These are phyloP conservation scores for Cyclaneusma minus DNA, from an alignment of 2,329 filamentous ascomycete genomes.

Conservation along the genomic window DNA sequence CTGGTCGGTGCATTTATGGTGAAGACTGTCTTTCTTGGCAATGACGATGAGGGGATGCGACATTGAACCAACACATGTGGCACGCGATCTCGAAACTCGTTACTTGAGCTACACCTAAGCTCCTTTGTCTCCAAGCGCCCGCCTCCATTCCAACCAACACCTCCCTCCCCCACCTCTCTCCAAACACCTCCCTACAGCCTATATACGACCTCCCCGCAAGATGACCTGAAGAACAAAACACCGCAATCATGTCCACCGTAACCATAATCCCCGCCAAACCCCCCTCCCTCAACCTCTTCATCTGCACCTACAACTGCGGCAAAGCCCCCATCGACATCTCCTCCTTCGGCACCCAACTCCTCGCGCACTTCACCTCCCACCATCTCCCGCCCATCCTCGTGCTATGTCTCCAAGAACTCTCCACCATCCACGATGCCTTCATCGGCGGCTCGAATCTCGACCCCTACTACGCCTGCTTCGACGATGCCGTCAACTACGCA, in stretches of 20 bases:
- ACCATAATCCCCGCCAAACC: constrained; percentile 22
- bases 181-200: not conserved
- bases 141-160: too few relatives aligned
- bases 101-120: too few relatives aligned
- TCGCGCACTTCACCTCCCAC: constrained; percentile 33
- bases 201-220: not conserved
- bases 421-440: constrained; percentile 71
- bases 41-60: constrained; percentile 7
- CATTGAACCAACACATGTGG: constrained; percentile 8
- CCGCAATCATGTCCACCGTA: constrained; percentile 6
- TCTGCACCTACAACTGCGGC: constrained; percentile 83
- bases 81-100: constrained; percentile 1
- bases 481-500: constrained; percentile 56
- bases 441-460: constrained; percentile 67
- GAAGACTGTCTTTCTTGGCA: too few relatives aligned
- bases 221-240: not conserved
- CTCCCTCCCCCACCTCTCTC: not conserved
- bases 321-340: constrained; percentile 53
- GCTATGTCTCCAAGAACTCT: constrained; percentile 70
- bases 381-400: constrained; percentile 53
- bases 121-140: too few relatives aligned
- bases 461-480: constrained; percentile 60
- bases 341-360: constrained; percentile 57
- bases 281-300: constrained; percentile 51
- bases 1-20: too few relatives aligned